These are phyloP conservation scores for Scheffersomyces quercinus DNA, from an alignment of 1,139 yeast species.

Conservation along the genomic window DNA sequence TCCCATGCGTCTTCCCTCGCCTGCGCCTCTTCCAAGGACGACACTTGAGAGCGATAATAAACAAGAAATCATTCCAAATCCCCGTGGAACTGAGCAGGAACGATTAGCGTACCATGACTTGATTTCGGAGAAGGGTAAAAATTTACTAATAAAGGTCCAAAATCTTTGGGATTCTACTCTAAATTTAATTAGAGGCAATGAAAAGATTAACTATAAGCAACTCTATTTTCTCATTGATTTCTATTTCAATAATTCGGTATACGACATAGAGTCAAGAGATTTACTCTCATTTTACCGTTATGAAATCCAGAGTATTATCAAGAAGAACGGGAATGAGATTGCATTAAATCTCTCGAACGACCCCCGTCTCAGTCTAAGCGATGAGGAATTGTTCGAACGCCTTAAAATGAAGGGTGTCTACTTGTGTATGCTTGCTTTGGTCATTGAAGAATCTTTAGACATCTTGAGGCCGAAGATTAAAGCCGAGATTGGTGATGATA, in stretches of 20 bases:
- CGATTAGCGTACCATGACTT: neutral
- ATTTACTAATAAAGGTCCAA: slow-evolving; percentile 17
- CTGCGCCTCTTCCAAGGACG: neutral
- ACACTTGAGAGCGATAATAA: neutral
- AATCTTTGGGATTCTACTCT: slow-evolving; percentile 30
- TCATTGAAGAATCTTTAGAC: slow-evolving; percentile 35
- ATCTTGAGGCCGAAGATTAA: slow-evolving; percentile 19
- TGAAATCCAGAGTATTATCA: slow-evolving; percentile 24
- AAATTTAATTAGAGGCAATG: slow-evolving; percentile 21
- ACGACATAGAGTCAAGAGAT: slow-evolving; percentile 21
- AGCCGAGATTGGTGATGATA: slow-evolving; percentile 11
- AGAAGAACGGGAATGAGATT: slow-evolving; percentile 17
- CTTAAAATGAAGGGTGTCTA: slow-evolving; percentile 28
- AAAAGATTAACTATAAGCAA: slow-evolving; percentile 28
- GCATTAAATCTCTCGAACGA: slow-evolving; percentile 11
- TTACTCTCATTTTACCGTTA: slow-evolving; percentile 27
- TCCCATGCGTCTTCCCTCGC: slow-evolving; percentile 1
- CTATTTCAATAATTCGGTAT: slow-evolving; percentile 23
- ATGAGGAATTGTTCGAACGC: slow-evolving; percentile 13
- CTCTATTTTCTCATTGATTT: slow-evolving; percentile 33
- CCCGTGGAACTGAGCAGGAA: neutral
- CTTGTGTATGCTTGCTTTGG: slow-evolving; percentile 31
- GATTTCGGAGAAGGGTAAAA: slow-evolving; percentile 5
- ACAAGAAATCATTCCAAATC: neutral
- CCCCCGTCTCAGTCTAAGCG: slow-evolving; percentile 6